Conservation (phyloP, 805 yeast genomes). For the Pichia insulana region DNA sequence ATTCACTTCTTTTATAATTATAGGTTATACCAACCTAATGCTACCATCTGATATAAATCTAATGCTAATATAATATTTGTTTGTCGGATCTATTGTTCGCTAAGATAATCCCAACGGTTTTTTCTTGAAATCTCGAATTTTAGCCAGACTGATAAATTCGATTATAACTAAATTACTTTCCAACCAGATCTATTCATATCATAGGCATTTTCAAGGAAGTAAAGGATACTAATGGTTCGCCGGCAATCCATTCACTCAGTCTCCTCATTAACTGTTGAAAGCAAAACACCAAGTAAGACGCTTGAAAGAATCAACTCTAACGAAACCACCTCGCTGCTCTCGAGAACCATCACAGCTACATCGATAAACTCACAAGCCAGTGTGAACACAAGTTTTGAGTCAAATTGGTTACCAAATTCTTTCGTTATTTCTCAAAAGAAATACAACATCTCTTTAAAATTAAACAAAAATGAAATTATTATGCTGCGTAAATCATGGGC, state of each 20-base stretch:
- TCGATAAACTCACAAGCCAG: conserved; percentile 24
- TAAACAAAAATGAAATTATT: conserved; percentile 34
- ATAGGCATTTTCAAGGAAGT: too few species aligned
- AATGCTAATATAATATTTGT: too few species aligned
- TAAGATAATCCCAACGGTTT: too few species aligned
- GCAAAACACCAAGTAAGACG: conserved; percentile 4
- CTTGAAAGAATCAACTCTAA: conserved; percentile 8
- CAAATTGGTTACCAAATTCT: conserved; percentile 28
- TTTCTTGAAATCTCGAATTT: too few species aligned
- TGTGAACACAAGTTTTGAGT: conserved; percentile 21
- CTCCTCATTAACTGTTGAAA: not conserved
- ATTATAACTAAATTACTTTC: too few species aligned
- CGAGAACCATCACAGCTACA: conserved; percentile 20
- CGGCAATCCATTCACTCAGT: not conserved
- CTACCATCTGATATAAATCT: too few species aligned
- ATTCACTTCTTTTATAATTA: not conserved
- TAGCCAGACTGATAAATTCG: too few species aligned
- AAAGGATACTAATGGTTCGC: not conserved
- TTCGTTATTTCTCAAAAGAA: conserved; percentile 21
- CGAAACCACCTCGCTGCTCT: conserved; percentile 14
- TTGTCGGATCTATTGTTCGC: too few species aligned
- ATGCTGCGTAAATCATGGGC: conserved; percentile 40
- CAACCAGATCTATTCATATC: too few species aligned
- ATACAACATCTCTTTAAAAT: conserved; percentile 17
- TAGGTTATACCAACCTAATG: too few species aligned